Evolutionary conservation across 176 grass and related monocot species (phyloP).

Genomic region (Carex parvula): DNA sequence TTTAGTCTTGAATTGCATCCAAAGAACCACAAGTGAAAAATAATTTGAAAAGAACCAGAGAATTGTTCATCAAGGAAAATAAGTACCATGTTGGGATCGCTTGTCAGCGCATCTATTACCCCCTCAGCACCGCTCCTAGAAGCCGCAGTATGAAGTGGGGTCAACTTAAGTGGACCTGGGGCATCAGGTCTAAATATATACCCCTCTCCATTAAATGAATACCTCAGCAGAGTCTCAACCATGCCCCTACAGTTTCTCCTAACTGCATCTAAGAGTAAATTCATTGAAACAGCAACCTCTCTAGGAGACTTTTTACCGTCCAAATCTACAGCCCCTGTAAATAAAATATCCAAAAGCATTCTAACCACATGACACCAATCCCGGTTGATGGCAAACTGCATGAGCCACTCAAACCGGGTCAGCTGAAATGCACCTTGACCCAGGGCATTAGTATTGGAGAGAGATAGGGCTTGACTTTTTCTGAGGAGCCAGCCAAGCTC

Average conservation of each 20-base stretch:
- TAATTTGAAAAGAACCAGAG: background rate
- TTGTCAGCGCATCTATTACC: slow-evolving; percentile 76
- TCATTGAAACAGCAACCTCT: slow-evolving; percentile 63
- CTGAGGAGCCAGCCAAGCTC: slow-evolving; percentile 93
- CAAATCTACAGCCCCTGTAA: slow-evolving; percentile 67
- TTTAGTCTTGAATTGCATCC: slow-evolving; percentile 12
- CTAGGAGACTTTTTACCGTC: slow-evolving; percentile 47
- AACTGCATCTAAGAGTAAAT: slow-evolving; percentile 69
- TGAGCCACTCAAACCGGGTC: slow-evolving; percentile 60
- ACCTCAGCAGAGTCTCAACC: slow-evolving; percentile 70
- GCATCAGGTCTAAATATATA: slow-evolving; percentile 86
- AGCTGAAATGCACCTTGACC: slow-evolving; percentile 38
- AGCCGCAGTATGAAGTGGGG: slow-evolving; percentile 89
- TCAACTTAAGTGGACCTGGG: slow-evolving; percentile 55
- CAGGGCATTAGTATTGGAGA: slow-evolving; percentile 25
- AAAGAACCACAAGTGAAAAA: background rate
- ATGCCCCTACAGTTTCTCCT: slow-evolving; percentile 56
- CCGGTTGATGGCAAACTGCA: slow-evolving; percentile 63
- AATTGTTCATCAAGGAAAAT: slow-evolving; percentile 18
- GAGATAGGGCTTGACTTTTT: slow-evolving; percentile 44
- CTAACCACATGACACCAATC: slow-evolving; percentile 88
- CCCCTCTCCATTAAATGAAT: slow-evolving; percentile 35
- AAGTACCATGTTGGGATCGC: slow-evolving; percentile 84
- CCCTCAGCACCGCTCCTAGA: slow-evolving; percentile 53
- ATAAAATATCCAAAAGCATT: slow-evolving; percentile 75